Percentiles rank a stretch among this genome's conserved stretches.
These are phyloP conservation scores for Epichloe gansuensis DNA, from an alignment of 2,329 filamentous ascomycete genomes.

Conservation along the genomic window DNA sequence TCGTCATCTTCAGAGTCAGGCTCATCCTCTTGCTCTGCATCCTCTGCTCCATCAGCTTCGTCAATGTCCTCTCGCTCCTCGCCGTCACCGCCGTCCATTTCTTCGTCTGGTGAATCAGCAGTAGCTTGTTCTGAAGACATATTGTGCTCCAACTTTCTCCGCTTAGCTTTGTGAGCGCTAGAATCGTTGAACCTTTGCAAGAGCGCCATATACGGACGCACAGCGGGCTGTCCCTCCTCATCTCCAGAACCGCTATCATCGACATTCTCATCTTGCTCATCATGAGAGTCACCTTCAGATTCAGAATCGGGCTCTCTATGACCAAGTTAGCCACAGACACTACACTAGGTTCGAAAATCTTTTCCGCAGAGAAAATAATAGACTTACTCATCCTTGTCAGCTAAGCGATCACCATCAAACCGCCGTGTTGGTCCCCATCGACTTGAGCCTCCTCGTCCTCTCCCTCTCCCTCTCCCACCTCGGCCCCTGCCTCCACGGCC, in stretches of 20 bases:
- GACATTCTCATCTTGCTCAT: slow-evolving; percentile 24
- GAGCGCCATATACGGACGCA: slow-evolving; percentile 43
- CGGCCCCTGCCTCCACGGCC: slow-evolving; percentile 18
- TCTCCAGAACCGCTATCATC: slow-evolving; percentile 30
- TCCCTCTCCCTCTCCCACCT: slow-evolving; percentile 14
- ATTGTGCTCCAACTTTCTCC: slow-evolving; percentile 40
- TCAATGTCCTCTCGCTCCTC: slow-evolving; percentile 16
- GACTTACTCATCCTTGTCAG: slow-evolving; percentile 24
- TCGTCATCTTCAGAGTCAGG: slow-evolving; percentile 37
- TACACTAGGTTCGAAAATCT: neutral
- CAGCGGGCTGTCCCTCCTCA: slow-evolving; percentile 27
- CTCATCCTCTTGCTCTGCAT: slow-evolving; percentile 10
- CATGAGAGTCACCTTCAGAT: slow-evolving; percentile 13
- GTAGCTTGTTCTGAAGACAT: slow-evolving; percentile 12
- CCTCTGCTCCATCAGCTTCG: slow-evolving; percentile 13
- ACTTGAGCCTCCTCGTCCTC: slow-evolving; percentile 20
- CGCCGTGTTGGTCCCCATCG: slow-evolving; percentile 24
- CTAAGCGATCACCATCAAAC: slow-evolving; percentile 23
- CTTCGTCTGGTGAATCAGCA: slow-evolving; percentile 3
- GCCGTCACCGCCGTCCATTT: slow-evolving; percentile 26
- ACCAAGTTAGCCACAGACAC: neutral
- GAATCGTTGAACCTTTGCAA: slow-evolving; percentile 43
- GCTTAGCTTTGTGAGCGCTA: slow-evolving; percentile 35
- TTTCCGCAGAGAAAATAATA: neutral
- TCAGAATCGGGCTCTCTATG: slow-evolving; percentile 7